phyloP scores from a whole-genome alignment of 495 filamentous ascomycete species.

The Penicillium diatomitis region DNA sequence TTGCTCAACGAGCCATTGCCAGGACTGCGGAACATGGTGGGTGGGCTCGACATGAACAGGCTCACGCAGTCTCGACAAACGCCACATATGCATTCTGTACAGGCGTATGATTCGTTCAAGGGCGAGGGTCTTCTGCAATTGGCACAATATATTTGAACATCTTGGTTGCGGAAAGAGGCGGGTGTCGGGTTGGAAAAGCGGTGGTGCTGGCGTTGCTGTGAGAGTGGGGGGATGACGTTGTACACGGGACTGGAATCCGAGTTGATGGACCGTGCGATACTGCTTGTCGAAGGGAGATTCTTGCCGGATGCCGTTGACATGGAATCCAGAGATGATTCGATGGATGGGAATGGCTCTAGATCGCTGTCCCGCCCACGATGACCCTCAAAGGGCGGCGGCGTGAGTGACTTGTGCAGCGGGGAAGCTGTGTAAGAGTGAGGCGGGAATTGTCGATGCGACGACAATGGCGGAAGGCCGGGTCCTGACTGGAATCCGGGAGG shows the following conservation, averaged over 20 bases:
- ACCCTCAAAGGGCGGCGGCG: constrained; percentile 63
- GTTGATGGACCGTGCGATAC: constrained; percentile 35
- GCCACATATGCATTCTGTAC: constrained; percentile 89
- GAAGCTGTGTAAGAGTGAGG: constrained; percentile 76
- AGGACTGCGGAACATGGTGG: constrained; percentile 26
- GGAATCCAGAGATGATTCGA: constrained; percentile 60
- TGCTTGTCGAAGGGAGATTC: constrained; percentile 56
- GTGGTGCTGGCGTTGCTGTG: constrained; percentile 37
- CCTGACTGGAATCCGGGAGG: constrained; percentile 51
- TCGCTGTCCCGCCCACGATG: constrained; percentile 45
- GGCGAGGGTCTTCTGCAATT: constrained; percentile 65
- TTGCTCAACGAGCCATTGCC: constrained; percentile 27
- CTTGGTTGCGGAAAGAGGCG: constrained; percentile 32
- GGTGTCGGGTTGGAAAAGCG: constrained; percentile 42
- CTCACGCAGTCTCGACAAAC: constrained; percentile 80
- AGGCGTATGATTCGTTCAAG: constrained; percentile 75
- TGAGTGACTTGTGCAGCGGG: constrained; percentile 75
- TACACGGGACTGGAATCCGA: constrained; percentile 44
- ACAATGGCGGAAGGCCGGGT: constrained; percentile 25
- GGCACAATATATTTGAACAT: constrained; percentile 83
- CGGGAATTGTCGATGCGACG: constrained; percentile 43
- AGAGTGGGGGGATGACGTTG: constrained; percentile 29
- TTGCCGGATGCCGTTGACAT: constrained; percentile 41
- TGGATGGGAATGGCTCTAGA: constrained; percentile 72
- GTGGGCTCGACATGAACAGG: constrained; percentile 53